phyloP scores from a whole-genome alignment of 2,329 filamentous ascomycete genomes.

The Ophiostoma ips region DNA sequence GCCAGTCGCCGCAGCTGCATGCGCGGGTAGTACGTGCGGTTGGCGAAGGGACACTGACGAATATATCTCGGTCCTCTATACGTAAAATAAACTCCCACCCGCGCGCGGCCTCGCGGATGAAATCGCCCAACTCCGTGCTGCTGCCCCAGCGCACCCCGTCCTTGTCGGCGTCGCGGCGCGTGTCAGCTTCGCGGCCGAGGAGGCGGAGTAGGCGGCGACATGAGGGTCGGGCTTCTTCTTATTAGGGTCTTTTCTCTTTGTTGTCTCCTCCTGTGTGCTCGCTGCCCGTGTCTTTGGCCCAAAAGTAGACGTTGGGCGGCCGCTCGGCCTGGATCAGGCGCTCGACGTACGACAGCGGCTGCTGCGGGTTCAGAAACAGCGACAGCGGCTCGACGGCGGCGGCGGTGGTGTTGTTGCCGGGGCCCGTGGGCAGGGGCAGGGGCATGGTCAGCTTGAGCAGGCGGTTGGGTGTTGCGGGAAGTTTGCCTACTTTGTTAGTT shows the following conservation, averaged over 20 bases:
- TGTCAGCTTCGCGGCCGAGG: slow-evolving; percentile 45
- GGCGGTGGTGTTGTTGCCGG: slow-evolving; percentile 26
- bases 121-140: slow-evolving; percentile 84
- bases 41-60: slow-evolving; percentile 78
- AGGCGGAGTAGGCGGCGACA: slow-evolving; percentile 58
- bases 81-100: slow-evolving; percentile 74
- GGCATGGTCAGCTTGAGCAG: slow-evolving; percentile 72
- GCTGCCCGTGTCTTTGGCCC: slow-evolving; percentile 52
- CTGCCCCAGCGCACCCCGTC: slow-evolving; percentile 79
- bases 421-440: no score
- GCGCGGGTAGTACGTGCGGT: slow-evolving; percentile 80
- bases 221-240: slow-evolving; percentile 18
- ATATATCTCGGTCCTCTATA: slow-evolving; percentile 59
- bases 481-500: slow-evolving; percentile 54
- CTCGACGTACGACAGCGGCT: slow-evolving; percentile 82
- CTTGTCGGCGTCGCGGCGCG: slow-evolving; percentile 29
- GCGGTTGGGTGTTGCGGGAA: slow-evolving; percentile 66
- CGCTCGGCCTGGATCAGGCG: slow-evolving; percentile 80
- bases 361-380: slow-evolving; percentile 74
- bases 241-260: not conserved
- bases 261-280: not conserved
- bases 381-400: slow-evolving; percentile 84
- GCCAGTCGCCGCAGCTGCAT: slow-evolving; percentile 59
- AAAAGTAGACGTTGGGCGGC: slow-evolving; percentile 62
- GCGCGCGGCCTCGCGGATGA: slow-evolving; percentile 77